Conservation (phyloP, 257 asterid genomes). For the Galeopsis tetrahit region DNA sequence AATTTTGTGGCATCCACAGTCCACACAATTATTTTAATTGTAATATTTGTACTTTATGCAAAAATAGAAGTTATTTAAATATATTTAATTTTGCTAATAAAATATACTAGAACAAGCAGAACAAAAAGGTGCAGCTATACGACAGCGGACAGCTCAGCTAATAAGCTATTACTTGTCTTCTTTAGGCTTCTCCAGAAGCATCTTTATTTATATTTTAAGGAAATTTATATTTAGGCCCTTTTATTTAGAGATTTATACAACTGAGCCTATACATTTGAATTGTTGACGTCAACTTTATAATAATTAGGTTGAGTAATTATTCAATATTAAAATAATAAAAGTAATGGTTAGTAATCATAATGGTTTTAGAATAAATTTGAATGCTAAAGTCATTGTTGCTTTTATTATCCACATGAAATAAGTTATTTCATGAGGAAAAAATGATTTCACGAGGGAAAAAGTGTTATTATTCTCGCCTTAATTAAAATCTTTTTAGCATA, state of each 20-base stretch:
- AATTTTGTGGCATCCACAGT: too few species aligned
- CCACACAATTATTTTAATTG: too few species aligned
- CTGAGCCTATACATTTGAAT: not conserved
- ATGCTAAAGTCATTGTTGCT: not conserved
- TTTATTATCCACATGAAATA: too few species aligned
- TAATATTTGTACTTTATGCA: too few species aligned
- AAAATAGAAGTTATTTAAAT: too few species aligned
- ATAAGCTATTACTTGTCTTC: conserved; percentile 31
- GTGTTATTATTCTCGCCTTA: too few species aligned
- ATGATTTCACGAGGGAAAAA: too few species aligned
- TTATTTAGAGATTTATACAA: not conserved
- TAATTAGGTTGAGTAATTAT: not conserved
- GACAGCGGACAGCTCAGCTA: conserved; percentile 38
- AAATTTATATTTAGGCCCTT: conserved; percentile 8
- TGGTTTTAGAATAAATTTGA: not conserved
- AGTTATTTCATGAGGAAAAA: not conserved
- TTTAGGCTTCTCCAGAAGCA: conserved; percentile 49
- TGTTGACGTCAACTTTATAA: not conserved
- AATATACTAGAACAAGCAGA: not conserved
- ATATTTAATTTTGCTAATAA: too few species aligned
- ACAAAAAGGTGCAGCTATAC: conserved; percentile 17
- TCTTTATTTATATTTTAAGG: conserved; percentile 22
- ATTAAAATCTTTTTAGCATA: too few species aligned
- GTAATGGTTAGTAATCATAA: not conserved
- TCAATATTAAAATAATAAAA: not conserved